These are phyloP conservation scores for Aspergillus cristatus DNA, from an alignment of 495 filamentous ascomycete species.

Conservation along the genomic window DNA sequence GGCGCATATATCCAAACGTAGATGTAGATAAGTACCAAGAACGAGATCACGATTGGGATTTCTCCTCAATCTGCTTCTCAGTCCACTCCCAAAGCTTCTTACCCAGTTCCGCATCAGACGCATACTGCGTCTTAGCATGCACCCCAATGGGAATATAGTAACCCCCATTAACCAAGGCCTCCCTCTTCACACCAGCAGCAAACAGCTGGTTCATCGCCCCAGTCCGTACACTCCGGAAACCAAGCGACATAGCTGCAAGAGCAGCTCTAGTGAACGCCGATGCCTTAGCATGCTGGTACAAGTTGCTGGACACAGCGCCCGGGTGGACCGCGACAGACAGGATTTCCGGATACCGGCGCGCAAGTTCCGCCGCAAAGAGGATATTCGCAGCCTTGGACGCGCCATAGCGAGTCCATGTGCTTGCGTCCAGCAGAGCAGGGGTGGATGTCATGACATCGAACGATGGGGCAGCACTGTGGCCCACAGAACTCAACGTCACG, in stretches of 20 bases:
- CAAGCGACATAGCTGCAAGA: slow-evolving; percentile 12
- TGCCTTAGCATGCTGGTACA: slow-evolving; percentile 30
- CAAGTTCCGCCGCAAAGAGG: slow-evolving; percentile 53
- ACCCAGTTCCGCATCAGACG: slow-evolving; percentile 39
- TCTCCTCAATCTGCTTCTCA: slow-evolving; percentile 37
- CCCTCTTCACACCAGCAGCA: slow-evolving; percentile 32
- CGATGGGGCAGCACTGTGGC: slow-evolving; percentile 43
- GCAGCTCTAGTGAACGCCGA: slow-evolving; percentile 16
- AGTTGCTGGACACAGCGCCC: slow-evolving; percentile 49
- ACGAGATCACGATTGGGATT: slow-evolving; percentile 6
- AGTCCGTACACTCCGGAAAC: slow-evolving; percentile 25
- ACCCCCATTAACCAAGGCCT: slow-evolving; percentile 36
- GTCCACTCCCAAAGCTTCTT: slow-evolving; percentile 56
- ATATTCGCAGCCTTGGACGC: slow-evolving; percentile 57
- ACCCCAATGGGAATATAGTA: slow-evolving; percentile 52
- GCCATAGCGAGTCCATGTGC: slow-evolving; percentile 36
- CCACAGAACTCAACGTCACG: slow-evolving; percentile 16
- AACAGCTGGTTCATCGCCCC: slow-evolving; percentile 55
- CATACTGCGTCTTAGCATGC: slow-evolving; percentile 24
- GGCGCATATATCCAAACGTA: too few species aligned
- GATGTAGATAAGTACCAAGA: too few species aligned
- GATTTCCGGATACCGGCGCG: slow-evolving; percentile 46
- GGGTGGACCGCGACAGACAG: slow-evolving; percentile 55
- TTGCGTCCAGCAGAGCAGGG: slow-evolving; percentile 6
- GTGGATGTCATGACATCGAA: slow-evolving; percentile 34